Conservation (phyloP, 1,139 yeast genomes). For the Blastobotrys serpentis region DNA sequence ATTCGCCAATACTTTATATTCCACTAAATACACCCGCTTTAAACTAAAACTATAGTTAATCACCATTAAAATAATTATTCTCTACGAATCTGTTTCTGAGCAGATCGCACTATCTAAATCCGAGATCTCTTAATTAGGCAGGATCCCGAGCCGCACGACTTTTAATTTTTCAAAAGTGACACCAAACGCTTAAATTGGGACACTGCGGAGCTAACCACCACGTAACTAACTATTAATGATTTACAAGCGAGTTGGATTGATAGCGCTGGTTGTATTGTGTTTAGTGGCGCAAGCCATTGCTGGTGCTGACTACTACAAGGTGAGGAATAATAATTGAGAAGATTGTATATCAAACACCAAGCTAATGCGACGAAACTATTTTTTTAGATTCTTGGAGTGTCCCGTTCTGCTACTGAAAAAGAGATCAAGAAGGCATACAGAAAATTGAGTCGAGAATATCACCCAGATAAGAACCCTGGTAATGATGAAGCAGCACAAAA, state of each 20-base stretch:
- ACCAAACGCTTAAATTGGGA: background rate
- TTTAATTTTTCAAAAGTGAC: background rate
- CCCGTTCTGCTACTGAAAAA: slow-evolving; percentile 66
- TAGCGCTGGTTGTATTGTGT: slow-evolving; percentile 11
- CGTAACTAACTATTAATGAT: background rate
- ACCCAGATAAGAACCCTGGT: slow-evolving; percentile 89
- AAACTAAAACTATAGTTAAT: too few relatives aligned
- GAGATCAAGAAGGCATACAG: slow-evolving; percentile 89
- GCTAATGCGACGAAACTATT: too few relatives aligned
- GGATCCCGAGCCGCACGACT: background rate
- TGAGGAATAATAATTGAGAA: slow-evolving; percentile 8
- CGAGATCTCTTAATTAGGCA: too few relatives aligned
- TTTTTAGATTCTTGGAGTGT: slow-evolving; percentile 67
- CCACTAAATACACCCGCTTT: too few relatives aligned
- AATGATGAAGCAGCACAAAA: slow-evolving; percentile 79
- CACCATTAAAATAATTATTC: too few relatives aligned
- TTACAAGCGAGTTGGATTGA: background rate
- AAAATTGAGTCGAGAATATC: slow-evolving; percentile 78
- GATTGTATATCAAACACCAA: background rate
- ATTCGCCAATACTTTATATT: too few relatives aligned
- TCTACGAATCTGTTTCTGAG: too few relatives aligned
- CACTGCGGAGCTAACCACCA: too few relatives aligned
- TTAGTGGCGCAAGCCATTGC: slow-evolving; percentile 11
- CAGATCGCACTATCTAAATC: too few relatives aligned
- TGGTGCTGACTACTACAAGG: slow-evolving; percentile 23